phyloP scores from a whole-genome alignment of 495 filamentous ascomycete genomes.

The Aspergillus mulundensis region DNA sequence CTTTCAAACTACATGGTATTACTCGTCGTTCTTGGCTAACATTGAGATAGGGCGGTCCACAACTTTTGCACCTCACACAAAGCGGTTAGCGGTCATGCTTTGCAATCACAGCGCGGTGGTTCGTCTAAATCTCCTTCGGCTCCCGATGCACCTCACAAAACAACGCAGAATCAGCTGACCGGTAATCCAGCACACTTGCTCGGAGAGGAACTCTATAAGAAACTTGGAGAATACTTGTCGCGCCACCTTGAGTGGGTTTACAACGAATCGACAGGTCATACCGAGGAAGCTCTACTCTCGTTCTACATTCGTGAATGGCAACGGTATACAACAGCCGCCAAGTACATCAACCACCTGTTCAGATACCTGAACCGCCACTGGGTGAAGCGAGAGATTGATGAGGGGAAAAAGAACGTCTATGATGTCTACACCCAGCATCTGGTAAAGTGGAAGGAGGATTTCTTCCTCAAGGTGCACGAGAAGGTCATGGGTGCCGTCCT shows the following conservation, averaged over 20 bases:
- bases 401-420: conserved; percentile 97
- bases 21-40: conserved; percentile 21
- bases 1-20: not conserved
- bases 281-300: conserved; percentile 84
- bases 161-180: conserved; percentile 10
- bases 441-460: conserved; percentile 88
- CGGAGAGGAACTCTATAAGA: conserved; percentile 93
- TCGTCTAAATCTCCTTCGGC: conserved; percentile 23
- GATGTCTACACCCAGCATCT: conserved; percentile 97
- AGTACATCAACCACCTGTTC: conserved; percentile 97
- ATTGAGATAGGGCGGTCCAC: conserved; percentile 72
- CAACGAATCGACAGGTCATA: conserved; percentile 65
- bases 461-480: conserved; percentile 76
- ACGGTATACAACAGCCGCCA: conserved; percentile 89
- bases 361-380: conserved; percentile 96
- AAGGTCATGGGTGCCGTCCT: conserved; percentile 95
- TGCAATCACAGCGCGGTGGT: conserved; percentile 76
- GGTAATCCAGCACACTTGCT: conserved; percentile 71
- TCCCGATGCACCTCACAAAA: not conserved
- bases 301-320: conserved; percentile 98
- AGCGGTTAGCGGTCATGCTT: conserved; percentile 56
- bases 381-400: conserved; percentile 98
- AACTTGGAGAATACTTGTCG: conserved; percentile 78
- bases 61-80: conserved; percentile 99
- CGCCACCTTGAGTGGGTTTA: conserved; percentile 65